phyloP scores from a whole-genome alignment of 2,329 filamentous ascomycete genomes.

The Botrytis fabae region DNA sequence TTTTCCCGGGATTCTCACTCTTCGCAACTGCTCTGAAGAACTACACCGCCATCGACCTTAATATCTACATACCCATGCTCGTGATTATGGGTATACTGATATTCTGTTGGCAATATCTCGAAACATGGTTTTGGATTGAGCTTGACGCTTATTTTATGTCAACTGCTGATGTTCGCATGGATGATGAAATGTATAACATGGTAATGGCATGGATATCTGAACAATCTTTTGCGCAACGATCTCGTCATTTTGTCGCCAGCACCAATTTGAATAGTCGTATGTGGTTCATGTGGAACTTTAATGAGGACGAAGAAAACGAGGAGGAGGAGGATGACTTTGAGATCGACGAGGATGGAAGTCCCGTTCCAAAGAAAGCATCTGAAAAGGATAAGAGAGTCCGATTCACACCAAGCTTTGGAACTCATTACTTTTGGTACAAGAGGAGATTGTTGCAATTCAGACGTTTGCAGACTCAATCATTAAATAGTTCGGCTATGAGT shows the following conservation, averaged over 20 bases:
- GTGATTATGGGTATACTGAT: constrained; percentile 51
- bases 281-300: constrained; percentile 49
- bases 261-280: constrained; percentile 57
- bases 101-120: constrained; percentile 55
- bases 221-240: constrained; percentile 60
- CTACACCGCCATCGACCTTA: constrained; percentile 62
- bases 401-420: constrained; percentile 68
- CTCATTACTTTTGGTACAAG: constrained; percentile 68
- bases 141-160: constrained; percentile 61
- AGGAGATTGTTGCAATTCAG: constrained; percentile 58
- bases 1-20: constrained; percentile 66
- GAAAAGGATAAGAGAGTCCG: constrained; percentile 45
- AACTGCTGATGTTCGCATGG: constrained; percentile 63
- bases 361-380: constrained; percentile 26
- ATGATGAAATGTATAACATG: constrained; percentile 73
- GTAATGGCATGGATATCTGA: constrained; percentile 68
- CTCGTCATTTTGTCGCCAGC: constrained; percentile 64
- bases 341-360: constrained; percentile 35
- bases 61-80: constrained; percentile 60
- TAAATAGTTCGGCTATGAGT: constrained; percentile 45
- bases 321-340: constrained; percentile 42
- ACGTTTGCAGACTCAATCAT: constrained; percentile 51
- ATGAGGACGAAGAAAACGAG: constrained; percentile 49
- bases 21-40: constrained; percentile 54
- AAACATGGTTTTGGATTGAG: constrained; percentile 49